phyloP scores from a whole-genome alignment of 441 rosid genomes.

The Croton setiger region DNA sequence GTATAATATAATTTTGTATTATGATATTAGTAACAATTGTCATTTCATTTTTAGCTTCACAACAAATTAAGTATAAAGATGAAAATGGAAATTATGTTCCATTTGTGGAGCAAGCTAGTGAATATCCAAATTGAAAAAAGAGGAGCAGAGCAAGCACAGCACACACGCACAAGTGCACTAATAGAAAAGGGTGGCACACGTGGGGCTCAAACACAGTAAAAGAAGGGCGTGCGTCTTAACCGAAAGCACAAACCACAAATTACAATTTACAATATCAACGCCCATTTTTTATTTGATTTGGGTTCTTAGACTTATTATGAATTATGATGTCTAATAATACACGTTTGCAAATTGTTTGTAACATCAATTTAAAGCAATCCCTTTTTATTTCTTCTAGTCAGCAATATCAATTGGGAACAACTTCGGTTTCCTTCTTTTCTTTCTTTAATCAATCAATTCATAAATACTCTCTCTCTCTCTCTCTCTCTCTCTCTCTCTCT shows the following conservation, averaged over 20 bases:
- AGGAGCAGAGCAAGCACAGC: neutral
- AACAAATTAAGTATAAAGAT: no score
- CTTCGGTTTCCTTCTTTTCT: slow-evolving; percentile 1
- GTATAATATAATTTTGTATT: no score
- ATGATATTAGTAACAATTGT: no score
- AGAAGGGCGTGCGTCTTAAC: slow-evolving; percentile 20
- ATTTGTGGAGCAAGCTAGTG: no score
- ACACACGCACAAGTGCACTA: no score
- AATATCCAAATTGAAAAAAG: neutral
- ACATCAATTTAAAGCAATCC: slow-evolving; percentile 26
- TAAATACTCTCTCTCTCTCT: neutral
- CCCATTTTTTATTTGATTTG: neutral
- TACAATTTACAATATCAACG: neutral
- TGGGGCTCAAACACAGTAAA: slow-evolving; percentile 14
- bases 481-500: neutral
- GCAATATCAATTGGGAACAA: slow-evolving; percentile 8
- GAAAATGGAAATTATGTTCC: no score
- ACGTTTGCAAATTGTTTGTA: slow-evolving; percentile 21
- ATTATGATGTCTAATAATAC: slow-evolving; percentile 16
- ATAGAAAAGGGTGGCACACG: slow-evolving; percentile 22
- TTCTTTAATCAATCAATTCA: no score
- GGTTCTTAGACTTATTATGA: no score
- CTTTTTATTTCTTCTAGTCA: slow-evolving; percentile 14
- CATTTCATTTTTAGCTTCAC: no score
- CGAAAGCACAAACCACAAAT: slow-evolving; percentile 4